Base-by-base conservation (phyloP, 371 early-diverging fungal genomes). In the Syncephalis fuscata region DNA sequence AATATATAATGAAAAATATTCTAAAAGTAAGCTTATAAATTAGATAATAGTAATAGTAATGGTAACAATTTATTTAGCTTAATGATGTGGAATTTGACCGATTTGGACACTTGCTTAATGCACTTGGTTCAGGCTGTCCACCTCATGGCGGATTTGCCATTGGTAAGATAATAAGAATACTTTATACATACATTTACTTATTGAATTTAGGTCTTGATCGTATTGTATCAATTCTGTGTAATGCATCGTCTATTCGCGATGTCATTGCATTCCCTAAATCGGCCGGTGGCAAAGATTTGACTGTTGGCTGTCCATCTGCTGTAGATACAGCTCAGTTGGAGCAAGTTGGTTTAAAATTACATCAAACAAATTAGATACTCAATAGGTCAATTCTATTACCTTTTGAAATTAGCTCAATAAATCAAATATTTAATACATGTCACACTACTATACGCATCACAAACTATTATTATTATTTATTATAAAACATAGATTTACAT, bases 231-330 rank as follows among this genome's bases (percentile, higher is more conserved):
- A 77, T 88, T 44, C 48, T 90, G 48, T 80, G 81, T 49, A 67
- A 73, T 14, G 66, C 85, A 0, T 39, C 66, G 0, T 84, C 86
- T 20, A 81, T 92, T 46, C 73, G 88, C 15, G 88, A 90, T 50
- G 93, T 92, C 25, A 90, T 92, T 58, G 91, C 93, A 2, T 92
- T 92, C 58, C 93, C 91, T 1, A 91, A 92, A 53, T 69, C 86
- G 9, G 66, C 80, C 2, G 75, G 74, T 25, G 90, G 90, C 22
- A 75, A 75, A 21, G 92, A 92, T 58, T 61, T 86, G 41, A 80
- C 85, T 21, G 83, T 85, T n/a, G 71, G 71, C 15, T 77, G 83
- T 49, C 92, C 92, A 1, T 71, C 81, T 4, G 7, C 8, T 15
- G 16, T 47, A 9, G 20, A 45, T 7, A 11, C 4, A 7, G 11